Evolutionary conservation across 305 asterid genomes (phyloP).

Genomic region (Fraxinus paxiana): DNA sequence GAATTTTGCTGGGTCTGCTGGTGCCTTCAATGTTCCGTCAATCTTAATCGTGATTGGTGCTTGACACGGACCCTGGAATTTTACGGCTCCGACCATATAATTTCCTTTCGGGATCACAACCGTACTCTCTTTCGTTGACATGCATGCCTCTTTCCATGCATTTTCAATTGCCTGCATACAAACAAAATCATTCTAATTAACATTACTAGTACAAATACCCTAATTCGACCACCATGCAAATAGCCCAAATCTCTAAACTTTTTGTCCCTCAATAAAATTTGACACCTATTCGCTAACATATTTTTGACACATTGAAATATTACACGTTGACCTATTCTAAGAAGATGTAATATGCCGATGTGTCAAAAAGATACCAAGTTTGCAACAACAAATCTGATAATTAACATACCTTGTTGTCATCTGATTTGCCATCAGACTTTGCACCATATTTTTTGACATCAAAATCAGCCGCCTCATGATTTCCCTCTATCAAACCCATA

Average conservation of each 20-base stretch:
- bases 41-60: slow-evolving; percentile 20
- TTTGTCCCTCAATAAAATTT: background rate
- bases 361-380: background rate
- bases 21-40: slow-evolving; percentile 13
- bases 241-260: background rate
- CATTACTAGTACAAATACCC: background rate
- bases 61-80: slow-evolving; percentile 27
- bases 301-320: too few relatives aligned
- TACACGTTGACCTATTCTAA: background rate
- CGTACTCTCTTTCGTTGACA: background rate
- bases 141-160: slow-evolving; percentile 28
- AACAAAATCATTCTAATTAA: background rate
- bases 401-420: slow-evolving; percentile 20
- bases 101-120: slow-evolving; percentile 26
- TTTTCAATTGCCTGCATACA: slow-evolving; percentile 14
- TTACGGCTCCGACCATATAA: slow-evolving; percentile 19
- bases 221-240: too few relatives aligned
- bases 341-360: background rate
- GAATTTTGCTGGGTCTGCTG: background rate
- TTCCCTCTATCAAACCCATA: slow-evolving; percentile 18
- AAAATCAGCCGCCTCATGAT: slow-evolving; percentile 15
- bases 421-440: slow-evolving; percentile 27
- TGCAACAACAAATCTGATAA: background rate
- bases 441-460: slow-evolving; percentile 24
- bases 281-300: background rate